phyloP scores from a whole-genome alignment of 2,329 filamentous ascomycete species.

The Apiospora koreana region DNA sequence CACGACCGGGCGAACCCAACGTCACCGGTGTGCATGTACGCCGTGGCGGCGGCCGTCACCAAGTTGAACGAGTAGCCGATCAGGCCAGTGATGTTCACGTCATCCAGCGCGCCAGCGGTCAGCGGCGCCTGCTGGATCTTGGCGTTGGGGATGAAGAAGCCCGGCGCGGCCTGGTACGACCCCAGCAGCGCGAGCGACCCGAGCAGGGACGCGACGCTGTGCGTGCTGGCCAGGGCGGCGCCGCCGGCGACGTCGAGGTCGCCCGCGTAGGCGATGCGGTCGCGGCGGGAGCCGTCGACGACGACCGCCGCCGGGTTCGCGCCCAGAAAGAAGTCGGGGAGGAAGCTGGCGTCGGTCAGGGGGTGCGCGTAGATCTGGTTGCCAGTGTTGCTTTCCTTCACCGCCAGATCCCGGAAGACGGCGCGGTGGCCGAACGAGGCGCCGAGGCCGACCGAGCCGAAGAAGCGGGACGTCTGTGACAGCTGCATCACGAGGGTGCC shows the following conservation, averaged over 20 bases:
- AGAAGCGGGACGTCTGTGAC: constrained; percentile 28
- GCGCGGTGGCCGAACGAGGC: constrained; percentile 32
- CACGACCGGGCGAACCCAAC: constrained; percentile 26
- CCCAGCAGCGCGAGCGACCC: constrained; percentile 31
- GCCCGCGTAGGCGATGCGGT: constrained; percentile 34
- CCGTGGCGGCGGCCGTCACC: constrained; percentile 29
- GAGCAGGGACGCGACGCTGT: constrained; percentile 26
- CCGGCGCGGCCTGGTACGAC: constrained; percentile 29
- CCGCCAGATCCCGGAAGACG: constrained; percentile 25
- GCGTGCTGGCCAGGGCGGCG: constrained; percentile 29
- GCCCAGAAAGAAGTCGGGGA: constrained; percentile 36
- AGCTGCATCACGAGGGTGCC: constrained; percentile 23
- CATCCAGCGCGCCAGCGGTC: constrained; percentile 16
- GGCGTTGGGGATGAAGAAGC: constrained; percentile 34
- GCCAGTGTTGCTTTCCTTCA: constrained; percentile 13
- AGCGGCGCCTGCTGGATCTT: constrained; percentile 34
- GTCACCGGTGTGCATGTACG: constrained; percentile 32
- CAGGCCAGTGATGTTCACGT: constrained; percentile 31
- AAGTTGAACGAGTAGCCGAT: constrained; percentile 36
- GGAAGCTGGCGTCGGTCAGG: constrained; percentile 28
- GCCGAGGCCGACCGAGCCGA: constrained; percentile 34
- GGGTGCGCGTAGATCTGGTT: constrained; percentile 25
- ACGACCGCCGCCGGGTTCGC: constrained; percentile 32
- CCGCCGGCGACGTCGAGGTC: constrained; percentile 32
- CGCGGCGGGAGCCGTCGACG: constrained; percentile 37